Evolutionary conservation across 495 filamentous ascomycete genomes (phyloP), one percentile per base, ranked within the genome.

Genomic region (Annulohypoxylon stygium): DNA sequence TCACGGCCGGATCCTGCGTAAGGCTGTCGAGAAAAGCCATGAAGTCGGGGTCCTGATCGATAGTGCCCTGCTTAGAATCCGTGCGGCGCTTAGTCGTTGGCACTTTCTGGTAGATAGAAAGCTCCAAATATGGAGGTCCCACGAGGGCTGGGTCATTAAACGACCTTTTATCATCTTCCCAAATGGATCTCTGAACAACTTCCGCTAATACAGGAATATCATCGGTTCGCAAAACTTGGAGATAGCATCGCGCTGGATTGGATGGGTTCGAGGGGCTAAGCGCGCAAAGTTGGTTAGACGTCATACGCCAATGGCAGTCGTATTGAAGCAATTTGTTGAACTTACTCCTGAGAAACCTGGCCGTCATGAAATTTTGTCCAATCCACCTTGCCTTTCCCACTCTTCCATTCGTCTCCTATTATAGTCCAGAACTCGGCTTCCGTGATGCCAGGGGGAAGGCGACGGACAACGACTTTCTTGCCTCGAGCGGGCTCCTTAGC

Each of bases 21-120:
- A 97, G 86, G 55, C 88, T 90, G 79, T 97, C 93, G 6, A 99
- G 88, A 76, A 98, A 99, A 20, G 88, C 88, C 81, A 97, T 97
- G 71, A 98, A 98, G 65, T 98, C 96, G 0, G 91, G 89, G 78
- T 99, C 96, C 75, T 95, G 93, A 73, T 99, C 96, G 66, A 99
- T 98, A 4, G 93, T 97, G 48, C 97, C 96, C 78, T 97, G 93
- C 3, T 95, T 90, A 66, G 88, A 88, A 85, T 99, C 96, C 53
- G 88, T 87, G 23, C 93, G 90, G 74, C 86, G 90, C 67, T 90
- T 92, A 6, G 76, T 80, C 6, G 85, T 85, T 14, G 97, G 93
- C 0, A 91, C 86, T 71, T 93, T 92, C 58, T 92, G 91, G 79
- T 94, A 96, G 2, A 92, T 88, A 25, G 96, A 88, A 75, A 93